Percentiles rank a stretch among this genome's conserved stretches.
These are phyloP conservation scores for Penicillium lagena DNA, from an alignment of 495 filamentous ascomycete species.

Conservation along the genomic window DNA sequence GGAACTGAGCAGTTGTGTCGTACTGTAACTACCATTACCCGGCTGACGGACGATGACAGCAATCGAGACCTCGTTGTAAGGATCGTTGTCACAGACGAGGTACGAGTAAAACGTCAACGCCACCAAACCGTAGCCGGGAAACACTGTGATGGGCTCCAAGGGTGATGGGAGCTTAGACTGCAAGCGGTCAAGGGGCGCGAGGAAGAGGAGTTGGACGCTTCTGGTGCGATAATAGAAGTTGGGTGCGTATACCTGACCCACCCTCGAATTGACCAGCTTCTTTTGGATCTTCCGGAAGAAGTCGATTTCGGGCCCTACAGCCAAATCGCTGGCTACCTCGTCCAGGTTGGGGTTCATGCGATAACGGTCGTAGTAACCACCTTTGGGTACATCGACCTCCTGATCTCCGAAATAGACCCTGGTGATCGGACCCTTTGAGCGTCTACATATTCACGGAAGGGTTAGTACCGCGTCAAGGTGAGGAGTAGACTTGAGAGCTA, in stretches of 20 bases:
- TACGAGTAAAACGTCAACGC: constrained; percentile 8
- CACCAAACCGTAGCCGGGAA: constrained; percentile 6
- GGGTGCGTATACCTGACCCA: constrained; percentile 6
- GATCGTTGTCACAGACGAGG: constrained; percentile 6
- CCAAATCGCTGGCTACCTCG: constrained; percentile 5
- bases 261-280: constrained; percentile 7
- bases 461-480: not conserved
- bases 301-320: not conserved
- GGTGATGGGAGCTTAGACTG: constrained; percentile 4
- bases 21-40: constrained; percentile 4
- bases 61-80: constrained; percentile 8
- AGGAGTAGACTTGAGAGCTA: not conserved
- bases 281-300: constrained; percentile 4
- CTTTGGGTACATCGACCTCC: constrained; percentile 8
- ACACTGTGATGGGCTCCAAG: constrained; percentile 8
- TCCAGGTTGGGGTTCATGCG: constrained; percentile 9
- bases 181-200: constrained; percentile 2
- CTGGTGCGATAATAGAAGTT: constrained; percentile 3
- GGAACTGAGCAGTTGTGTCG: constrained; percentile 6
- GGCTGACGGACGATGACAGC: constrained; percentile 8
- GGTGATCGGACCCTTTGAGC: not conserved
- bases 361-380: constrained; percentile 9
- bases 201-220: constrained; percentile 5
- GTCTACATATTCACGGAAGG: not conserved
- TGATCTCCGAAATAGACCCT: constrained; percentile 9